Conservation (phyloP, 129 eudicot genomes). For the Chrysanthemum makinoi region DNA sequence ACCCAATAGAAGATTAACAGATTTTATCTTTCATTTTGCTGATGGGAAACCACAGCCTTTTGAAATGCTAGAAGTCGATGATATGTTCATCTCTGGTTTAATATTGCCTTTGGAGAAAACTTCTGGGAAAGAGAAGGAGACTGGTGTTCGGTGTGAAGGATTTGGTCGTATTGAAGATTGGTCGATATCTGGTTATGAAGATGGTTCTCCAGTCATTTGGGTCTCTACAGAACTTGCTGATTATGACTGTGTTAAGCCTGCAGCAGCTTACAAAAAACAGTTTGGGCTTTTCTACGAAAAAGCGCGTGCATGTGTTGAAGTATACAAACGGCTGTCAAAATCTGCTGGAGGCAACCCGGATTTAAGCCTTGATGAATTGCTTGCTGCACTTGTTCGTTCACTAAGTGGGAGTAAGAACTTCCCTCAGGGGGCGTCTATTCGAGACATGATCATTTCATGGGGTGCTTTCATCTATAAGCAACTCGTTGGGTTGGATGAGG, state of each 20-base stretch:
- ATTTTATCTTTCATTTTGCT: conserved; percentile 55
- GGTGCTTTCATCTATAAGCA: conserved; percentile 70
- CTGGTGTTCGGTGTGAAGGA: conserved; percentile 64
- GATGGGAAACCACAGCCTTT: conserved; percentile 60
- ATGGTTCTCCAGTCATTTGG: conserved; percentile 73
- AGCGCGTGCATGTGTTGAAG: conserved; percentile 61
- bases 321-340: conserved; percentile 58
- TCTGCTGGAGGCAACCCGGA: conserved; percentile 62
- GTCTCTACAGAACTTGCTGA: conserved; percentile 77
- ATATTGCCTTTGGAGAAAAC: conserved; percentile 62
- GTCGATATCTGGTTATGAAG: conserved; percentile 84
- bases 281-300: conserved; percentile 59
- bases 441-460: conserved; percentile 59
- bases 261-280: conserved; percentile 50
- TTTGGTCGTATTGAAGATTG: conserved; percentile 72
- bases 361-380: conserved; percentile 57
- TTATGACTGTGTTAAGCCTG: conserved; percentile 69
- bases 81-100: conserved; percentile 54
- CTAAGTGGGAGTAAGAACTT: conserved; percentile 59
- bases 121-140: conserved; percentile 43
- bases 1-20: conserved; percentile 58
- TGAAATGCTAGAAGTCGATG: conserved; percentile 70
- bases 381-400: conserved; percentile 59
- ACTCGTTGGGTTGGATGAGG: conserved; percentile 68
- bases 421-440: conserved; percentile 54